phyloP scores from a whole-genome alignment of 1,284 basidiomycete genomes.

The Phylloboletellus chloephorus region DNA sequence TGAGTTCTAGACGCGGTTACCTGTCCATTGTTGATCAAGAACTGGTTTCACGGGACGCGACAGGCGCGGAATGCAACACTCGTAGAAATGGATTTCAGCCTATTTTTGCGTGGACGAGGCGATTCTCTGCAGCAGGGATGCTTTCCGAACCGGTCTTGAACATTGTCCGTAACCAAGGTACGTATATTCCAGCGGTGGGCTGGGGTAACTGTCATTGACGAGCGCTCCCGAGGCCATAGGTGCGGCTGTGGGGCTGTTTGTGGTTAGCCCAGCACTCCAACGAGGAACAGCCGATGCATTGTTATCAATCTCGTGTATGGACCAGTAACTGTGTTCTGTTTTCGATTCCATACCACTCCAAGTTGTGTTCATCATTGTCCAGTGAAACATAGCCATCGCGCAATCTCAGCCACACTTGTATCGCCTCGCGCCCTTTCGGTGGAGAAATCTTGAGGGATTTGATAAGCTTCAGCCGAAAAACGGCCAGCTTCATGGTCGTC shows the following conservation, averaged over 20 bases:
- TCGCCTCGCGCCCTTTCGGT: conserved; percentile 17
- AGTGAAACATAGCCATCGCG: conserved; percentile 45
- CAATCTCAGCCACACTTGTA: conserved; percentile 54
- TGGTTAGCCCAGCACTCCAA: conserved; percentile 5
- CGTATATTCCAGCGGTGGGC: conserved; percentile 5
- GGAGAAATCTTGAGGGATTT: conserved; percentile 38
- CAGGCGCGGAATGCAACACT: conserved; percentile 6
- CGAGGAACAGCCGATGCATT: conserved; percentile 5
- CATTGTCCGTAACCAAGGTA: conserved; percentile 18
- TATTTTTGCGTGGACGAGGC: conserved; percentile 8
- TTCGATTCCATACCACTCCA: conserved; percentile 70
- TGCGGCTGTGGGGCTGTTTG: conserved; percentile 13
- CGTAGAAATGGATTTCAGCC: conserved; percentile 1
- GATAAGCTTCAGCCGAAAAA: conserved; percentile 49
- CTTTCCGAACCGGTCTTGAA: not conserved
- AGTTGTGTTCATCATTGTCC: conserved; percentile 44
- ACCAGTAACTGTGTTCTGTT: conserved; percentile 48
- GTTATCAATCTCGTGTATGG: conserved; percentile 19
- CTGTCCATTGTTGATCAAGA: conserved; percentile 10
- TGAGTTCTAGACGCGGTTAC: conserved; percentile 22
- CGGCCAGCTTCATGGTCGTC: conserved; percentile 58
- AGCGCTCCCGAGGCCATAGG: conserved; percentile 2
- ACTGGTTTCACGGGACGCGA: conserved; percentile 9
- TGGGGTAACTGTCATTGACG: conserved; percentile 9
- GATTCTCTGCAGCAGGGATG: conserved; percentile 2